Conservation (phyloP, 352 stramenopile genomes). For the Phytophthora megakarya region DNA sequence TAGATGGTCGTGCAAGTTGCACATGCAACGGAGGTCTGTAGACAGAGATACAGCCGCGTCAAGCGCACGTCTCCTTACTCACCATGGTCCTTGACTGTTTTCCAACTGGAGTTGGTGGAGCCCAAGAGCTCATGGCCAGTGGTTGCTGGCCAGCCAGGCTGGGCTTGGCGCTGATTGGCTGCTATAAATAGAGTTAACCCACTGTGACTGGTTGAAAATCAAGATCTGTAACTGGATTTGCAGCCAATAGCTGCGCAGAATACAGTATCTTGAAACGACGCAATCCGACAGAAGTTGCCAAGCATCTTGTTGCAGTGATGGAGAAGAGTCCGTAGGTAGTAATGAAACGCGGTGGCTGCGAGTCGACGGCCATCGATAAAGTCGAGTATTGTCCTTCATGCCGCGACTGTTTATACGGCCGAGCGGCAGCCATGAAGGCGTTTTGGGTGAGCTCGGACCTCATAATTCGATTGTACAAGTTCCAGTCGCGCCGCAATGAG, state of each 20-base stretch:
- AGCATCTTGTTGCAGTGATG: constrained; percentile 21
- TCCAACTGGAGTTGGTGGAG: constrained; percentile 39
- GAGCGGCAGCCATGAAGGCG: not conserved
- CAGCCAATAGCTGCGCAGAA: constrained; percentile 13
- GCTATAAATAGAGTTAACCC: constrained; percentile 1
- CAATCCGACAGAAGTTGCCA: constrained; percentile 18
- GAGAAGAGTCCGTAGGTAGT: constrained; percentile 18
- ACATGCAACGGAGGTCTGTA: constrained; percentile 1
- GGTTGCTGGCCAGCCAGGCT: constrained; percentile 42
- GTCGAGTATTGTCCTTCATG: constrained; percentile 26
- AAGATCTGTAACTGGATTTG: not conserved
- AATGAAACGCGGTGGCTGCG: constrained; percentile 14
- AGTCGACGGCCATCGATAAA: constrained; percentile 21
- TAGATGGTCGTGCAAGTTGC: constrained; percentile 18
- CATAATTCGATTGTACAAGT: constrained; percentile 35
- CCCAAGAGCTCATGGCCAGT: constrained; percentile 12
- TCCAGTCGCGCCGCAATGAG: constrained; percentile 18
- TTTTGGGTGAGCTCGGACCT: not conserved
- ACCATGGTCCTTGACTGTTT: constrained; percentile 50
- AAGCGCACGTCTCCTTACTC: constrained; percentile 18
- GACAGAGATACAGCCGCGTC: not conserved
- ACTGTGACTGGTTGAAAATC: not conserved
- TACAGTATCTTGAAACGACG: constrained; percentile 10
- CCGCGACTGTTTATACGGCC: constrained; percentile 10
- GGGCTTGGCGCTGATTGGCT: constrained; percentile 28